Evolutionary conservation across 768 basidiomycete genomes (phyloP), one percentile per base, ranked within the genome.

Genomic region (Bullera alba): DNA sequence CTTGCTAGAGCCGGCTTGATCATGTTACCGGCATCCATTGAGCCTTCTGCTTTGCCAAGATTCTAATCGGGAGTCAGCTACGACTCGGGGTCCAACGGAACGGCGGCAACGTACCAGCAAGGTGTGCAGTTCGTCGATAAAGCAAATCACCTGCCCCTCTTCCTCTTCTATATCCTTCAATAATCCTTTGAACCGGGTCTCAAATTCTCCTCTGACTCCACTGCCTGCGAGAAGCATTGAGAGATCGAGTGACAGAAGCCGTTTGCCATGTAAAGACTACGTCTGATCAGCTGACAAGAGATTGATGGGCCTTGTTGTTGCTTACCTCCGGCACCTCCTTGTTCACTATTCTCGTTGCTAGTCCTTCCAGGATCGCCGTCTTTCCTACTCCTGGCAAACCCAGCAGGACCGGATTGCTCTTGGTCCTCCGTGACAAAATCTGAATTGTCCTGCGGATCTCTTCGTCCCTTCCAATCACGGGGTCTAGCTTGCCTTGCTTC

Each of bases 361-460:
- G 78, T 2, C 90, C 90, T 73, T 92, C 90, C 12, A 92, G 69
- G 45, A 93, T 90, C 0, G 90, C 88, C 0, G 90, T 93, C 74
- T 95, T 95, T 0, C 90, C 90, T 12, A 91, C 87, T 51, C 90
- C 90, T 2, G 89, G 87, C 22, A 86, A 83, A 83, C 86, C 58
- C 17, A 73, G 54, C 23, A 74, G 52, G 0, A 92, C 87, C 4
- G 89, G 90, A 61, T 93, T 92, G 6, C 86, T 87, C 71, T 95
- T 95, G 2, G 90, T 93, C 62, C 91, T 73, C 36, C 89, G 77
- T 22, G 87, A 90, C 7, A 92, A 76, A 61, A 92, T 92, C 73
- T 93, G 90, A 51, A 93, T 84, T 1, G 89, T 92, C 42, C 90
- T 77, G 7, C 87, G 80, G 54, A 93, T 93, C 74, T 93, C 89